A percentile compares a stretch with the other conserved stretches of the same genome.
phyloP scores from a whole-genome alignment of 345 rosid species.

The Populus tremula region DNA sequence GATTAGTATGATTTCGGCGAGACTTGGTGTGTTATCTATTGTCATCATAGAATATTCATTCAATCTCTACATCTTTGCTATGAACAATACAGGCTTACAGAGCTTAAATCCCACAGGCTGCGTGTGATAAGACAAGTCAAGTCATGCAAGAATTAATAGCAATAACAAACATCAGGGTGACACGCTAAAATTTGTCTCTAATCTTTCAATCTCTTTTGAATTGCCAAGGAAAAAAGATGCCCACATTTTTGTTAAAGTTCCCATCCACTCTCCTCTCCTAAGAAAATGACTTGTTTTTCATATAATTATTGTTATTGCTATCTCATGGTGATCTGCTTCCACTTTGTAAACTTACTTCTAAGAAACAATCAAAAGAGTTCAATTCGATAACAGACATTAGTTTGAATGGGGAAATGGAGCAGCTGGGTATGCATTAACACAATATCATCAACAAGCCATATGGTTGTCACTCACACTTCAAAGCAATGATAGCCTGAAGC shows the following conservation, averaged over 20 bases:
- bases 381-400: neutral
- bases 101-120: neutral
- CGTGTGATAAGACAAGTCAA: neutral
- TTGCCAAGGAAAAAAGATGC: neutral
- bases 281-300: neutral
- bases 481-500: conserved; percentile 80
- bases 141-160: neutral
- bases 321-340: neutral
- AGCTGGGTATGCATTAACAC: neutral
- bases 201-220: neutral
- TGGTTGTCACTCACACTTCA: conserved; percentile 63
- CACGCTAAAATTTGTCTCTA: neutral
- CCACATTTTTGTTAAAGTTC: neutral
- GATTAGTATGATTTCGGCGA: neutral
- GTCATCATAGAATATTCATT: neutral
- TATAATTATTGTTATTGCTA: neutral
- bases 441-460: neutral
- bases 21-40: neutral
- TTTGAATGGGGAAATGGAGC: neutral
- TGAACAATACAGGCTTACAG: neutral
- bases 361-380: neutral
- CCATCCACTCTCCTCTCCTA: neutral
- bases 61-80: neutral
- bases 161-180: neutral
- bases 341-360: neutral